A percentile compares a stretch with the other conserved stretches of the same genome.
Conservation (phyloP, 2,329 filamentous ascomycete genomes). For the Scedosporium aurantiacum region DNA sequence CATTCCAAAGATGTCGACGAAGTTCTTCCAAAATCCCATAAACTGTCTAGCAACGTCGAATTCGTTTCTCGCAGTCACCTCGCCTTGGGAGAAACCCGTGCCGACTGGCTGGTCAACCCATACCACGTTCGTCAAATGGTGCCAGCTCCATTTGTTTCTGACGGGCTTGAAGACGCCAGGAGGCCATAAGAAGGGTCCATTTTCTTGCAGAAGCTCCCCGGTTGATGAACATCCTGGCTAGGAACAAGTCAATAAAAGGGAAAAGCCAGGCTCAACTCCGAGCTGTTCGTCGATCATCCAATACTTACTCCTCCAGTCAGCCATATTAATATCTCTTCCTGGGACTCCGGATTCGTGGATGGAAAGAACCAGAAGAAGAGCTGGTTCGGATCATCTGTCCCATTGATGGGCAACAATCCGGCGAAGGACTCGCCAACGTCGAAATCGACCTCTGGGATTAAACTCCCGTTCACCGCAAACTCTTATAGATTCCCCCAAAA, state of each 20-base stretch:
- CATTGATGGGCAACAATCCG: conserved; percentile 48
- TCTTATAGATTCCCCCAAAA: conserved; percentile 23
- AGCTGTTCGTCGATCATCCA: too few species aligned
- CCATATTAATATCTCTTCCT: conserved; percentile 53
- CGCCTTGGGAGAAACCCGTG: conserved; percentile 60
- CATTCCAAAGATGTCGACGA: conserved; percentile 58
- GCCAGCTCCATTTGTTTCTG: conserved; percentile 62
- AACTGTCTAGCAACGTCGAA: conserved; percentile 62
- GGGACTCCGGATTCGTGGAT: conserved; percentile 34
- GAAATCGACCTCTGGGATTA: conserved; percentile 57
- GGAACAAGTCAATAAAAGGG: background rate
- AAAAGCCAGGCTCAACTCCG: background rate
- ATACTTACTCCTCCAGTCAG: conserved; percentile 39
- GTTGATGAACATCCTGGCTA: conserved; percentile 51
- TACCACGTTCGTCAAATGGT: conserved; percentile 64
- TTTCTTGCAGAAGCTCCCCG: conserved; percentile 63
- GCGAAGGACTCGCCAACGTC: conserved; percentile 57
- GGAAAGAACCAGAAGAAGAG: conserved; percentile 61
- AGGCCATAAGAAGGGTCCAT: conserved; percentile 63
- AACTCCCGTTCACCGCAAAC: conserved; percentile 52
- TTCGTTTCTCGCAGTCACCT: conserved; percentile 51
- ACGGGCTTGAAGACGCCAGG: conserved; percentile 56
- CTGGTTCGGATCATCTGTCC: conserved; percentile 35
- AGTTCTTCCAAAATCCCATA: conserved; percentile 69
- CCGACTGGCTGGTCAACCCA: conserved; percentile 61